A percentile compares a stretch with the other conserved stretches of the same genome.
phyloP scores from a whole-genome alignment of 2,329 filamentous ascomycete species.

The Botrytis galanthina region DNA sequence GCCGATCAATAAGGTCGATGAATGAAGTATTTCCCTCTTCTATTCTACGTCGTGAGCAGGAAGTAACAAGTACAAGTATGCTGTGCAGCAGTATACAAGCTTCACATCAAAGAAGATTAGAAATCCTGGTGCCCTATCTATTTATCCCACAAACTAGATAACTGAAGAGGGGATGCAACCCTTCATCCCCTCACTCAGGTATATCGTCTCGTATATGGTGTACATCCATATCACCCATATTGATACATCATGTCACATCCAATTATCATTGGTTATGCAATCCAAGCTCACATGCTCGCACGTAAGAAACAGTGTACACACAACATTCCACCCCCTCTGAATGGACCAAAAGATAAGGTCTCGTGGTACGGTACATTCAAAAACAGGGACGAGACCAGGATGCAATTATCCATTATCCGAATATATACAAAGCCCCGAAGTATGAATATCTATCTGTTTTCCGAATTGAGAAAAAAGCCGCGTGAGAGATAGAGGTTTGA shows the following conservation, averaged over 20 bases:
- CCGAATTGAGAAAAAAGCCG: neutral
- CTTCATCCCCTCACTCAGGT: neutral
- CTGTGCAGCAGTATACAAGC: neutral
- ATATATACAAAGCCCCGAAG: slow-evolving; percentile 7
- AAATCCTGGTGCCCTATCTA: neutral
- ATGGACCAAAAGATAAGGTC: slow-evolving; percentile 5
- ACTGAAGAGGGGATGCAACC: neutral
- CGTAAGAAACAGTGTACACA: neutral
- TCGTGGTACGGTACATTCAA: neutral
- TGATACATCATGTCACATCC: neutral
- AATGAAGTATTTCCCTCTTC: neutral
- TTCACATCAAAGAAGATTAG: neutral
- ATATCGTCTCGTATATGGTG: neutral
- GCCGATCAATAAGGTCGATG: neutral
- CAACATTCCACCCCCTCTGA: neutral
- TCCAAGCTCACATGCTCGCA: neutral
- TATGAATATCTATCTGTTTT: neutral
- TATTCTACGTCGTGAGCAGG: neutral
- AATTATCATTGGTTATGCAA: neutral
- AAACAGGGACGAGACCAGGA: neutral
- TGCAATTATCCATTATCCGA: slow-evolving; percentile 4
- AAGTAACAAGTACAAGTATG: neutral
- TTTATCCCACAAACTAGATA: neutral
- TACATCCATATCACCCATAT: neutral
- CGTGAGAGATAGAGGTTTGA: neutral